phyloP scores from a whole-genome alignment of 2,329 filamentous ascomycete genomes.

The Sporothrix protearum region DNA sequence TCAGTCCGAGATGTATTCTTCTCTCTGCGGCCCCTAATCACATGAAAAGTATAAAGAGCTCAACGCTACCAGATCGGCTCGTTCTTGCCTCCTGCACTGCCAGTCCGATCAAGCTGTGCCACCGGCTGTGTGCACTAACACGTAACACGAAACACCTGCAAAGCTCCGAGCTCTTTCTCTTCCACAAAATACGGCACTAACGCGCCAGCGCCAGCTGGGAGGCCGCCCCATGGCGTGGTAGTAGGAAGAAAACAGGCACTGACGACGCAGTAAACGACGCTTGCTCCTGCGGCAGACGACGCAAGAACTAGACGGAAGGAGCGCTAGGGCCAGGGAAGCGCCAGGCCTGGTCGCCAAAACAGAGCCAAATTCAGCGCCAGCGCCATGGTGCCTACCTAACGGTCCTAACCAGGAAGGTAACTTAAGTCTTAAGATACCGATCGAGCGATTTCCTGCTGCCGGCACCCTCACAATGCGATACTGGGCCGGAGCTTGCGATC shows the following conservation, averaged over 20 bases:
- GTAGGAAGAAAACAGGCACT: background rate
- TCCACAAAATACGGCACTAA: constrained; percentile 4
- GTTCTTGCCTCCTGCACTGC: background rate
- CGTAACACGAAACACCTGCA: constrained; percentile 11
- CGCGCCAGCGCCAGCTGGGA: constrained; percentile 4
- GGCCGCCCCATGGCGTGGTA: constrained; percentile 6
- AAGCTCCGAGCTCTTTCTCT: background rate
- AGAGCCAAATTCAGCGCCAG: background rate
- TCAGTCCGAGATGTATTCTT: background rate
- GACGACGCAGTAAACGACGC: background rate
- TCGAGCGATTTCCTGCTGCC: background rate
- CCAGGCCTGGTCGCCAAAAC: background rate
- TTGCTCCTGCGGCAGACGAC: background rate
- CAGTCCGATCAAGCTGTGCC: constrained; percentile 2
- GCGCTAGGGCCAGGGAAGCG: background rate
- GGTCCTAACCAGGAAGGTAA: no score
- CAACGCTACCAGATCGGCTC: background rate
- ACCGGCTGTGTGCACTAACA: constrained; percentile 4
- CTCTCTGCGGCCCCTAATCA: background rate
- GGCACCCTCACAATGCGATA: background rate
- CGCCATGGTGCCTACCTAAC: background rate
- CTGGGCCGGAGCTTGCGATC: background rate
- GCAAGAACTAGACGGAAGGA: background rate
- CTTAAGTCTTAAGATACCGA: constrained; percentile 16
- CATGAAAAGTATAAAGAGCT: background rate